Percentiles rank a stretch among this genome's conserved stretches.
Conservation (phyloP, 2,329 filamentous ascomycete species). For the Polytolypa hystricis region DNA sequence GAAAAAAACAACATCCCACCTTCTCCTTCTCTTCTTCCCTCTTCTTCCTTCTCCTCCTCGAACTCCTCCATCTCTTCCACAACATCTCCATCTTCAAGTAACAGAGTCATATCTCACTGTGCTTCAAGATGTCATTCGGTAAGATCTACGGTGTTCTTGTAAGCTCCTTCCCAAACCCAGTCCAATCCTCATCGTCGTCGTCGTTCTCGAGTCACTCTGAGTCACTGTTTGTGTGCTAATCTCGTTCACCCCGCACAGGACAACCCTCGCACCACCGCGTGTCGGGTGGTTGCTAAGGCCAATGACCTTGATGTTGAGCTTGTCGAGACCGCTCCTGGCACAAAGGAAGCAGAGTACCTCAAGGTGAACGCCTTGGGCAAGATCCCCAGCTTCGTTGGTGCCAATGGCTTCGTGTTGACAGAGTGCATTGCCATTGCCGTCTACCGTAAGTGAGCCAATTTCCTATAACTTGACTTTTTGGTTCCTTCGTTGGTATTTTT, state of each 20-base stretch:
- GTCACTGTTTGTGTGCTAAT: slow-evolving; percentile 5
- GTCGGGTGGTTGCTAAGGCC: slow-evolving; percentile 91
- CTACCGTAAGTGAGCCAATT: slow-evolving; percentile 64
- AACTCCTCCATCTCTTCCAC: slow-evolving; percentile 7
- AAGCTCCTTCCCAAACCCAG: slow-evolving; percentile 27
- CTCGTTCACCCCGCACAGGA: slow-evolving; percentile 42
- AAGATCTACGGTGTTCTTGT: slow-evolving; percentile 88
- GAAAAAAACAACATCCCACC: slow-evolving; percentile 12
- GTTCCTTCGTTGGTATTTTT: slow-evolving; percentile 20
- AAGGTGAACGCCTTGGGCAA: slow-evolving; percentile 81
- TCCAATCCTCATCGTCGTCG: slow-evolving; percentile 12
- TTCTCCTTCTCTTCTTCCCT: slow-evolving; percentile 14
- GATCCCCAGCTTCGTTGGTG: slow-evolving; percentile 84
- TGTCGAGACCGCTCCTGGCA: slow-evolving; percentile 56
- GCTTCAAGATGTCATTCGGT: slow-evolving; percentile 78
- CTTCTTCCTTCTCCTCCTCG: slow-evolving; percentile 11
- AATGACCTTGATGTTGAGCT: slow-evolving; percentile 89
- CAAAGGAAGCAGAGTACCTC: slow-evolving; percentile 63
- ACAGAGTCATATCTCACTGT: slow-evolving; percentile 9
- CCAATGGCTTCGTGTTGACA: slow-evolving; percentile 78
- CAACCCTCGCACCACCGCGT: slow-evolving; percentile 80
- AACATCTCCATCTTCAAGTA: slow-evolving; percentile 1
- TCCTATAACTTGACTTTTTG: no score
- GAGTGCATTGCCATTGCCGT: slow-evolving; percentile 93
- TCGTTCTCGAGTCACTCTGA: background rate